A percentile compares a stretch with the other conserved stretches of the same genome.
These are phyloP conservation scores for Malus fusca DNA, from an alignment of 306 rosid species.

Conservation along the genomic window DNA sequence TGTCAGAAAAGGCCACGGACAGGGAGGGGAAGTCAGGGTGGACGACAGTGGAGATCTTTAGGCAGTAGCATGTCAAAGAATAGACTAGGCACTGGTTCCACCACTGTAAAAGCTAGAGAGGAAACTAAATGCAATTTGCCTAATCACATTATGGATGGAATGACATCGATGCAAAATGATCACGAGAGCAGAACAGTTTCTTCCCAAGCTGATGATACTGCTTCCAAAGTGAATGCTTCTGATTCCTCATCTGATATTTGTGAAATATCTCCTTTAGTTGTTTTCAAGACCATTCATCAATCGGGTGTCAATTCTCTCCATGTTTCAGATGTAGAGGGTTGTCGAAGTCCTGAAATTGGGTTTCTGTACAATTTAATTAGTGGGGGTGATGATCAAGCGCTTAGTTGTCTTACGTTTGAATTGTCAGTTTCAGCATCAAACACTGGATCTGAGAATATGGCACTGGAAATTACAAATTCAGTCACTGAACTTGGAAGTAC, in stretches of 20 bases:
- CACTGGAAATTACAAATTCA: slow-evolving; percentile 13
- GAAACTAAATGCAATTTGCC: slow-evolving; percentile 10
- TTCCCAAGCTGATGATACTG: slow-evolving; percentile 28
- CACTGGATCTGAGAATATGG: slow-evolving; percentile 22
- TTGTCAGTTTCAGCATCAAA: slow-evolving; percentile 28
- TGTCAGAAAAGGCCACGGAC: slow-evolving; percentile 85
- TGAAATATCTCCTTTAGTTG: slow-evolving; percentile 59
- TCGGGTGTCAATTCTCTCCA: slow-evolving; percentile 95
- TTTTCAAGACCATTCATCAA: slow-evolving; percentile 56
- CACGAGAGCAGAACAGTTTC: slow-evolving; percentile 22
- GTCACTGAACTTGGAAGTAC: slow-evolving; percentile 20
- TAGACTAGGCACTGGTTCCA: slow-evolving; percentile 16
- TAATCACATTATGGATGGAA: slow-evolving; percentile 19
- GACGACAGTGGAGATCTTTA: slow-evolving; percentile 83
- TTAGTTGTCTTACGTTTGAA: slow-evolving; percentile 55
- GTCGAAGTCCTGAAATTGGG: slow-evolving; percentile 25
- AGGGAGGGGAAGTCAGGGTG: slow-evolving; percentile 99
- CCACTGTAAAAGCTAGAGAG: slow-evolving; percentile 23
- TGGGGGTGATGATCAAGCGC: slow-evolving; percentile 97
- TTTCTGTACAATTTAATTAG: slow-evolving; percentile 50
- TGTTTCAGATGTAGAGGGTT: slow-evolving; percentile 54
- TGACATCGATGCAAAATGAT: slow-evolving; percentile 26
- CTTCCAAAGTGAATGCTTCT: slow-evolving; percentile 26
- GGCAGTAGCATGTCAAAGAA: slow-evolving; percentile 37
- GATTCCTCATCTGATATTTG: slow-evolving; percentile 37